Percentiles rank a stretch among this genome's conserved stretches.
These are phyloP conservation scores for Pyrus communis DNA, from an alignment of 306 rosid species.

Conservation along the genomic window DNA sequence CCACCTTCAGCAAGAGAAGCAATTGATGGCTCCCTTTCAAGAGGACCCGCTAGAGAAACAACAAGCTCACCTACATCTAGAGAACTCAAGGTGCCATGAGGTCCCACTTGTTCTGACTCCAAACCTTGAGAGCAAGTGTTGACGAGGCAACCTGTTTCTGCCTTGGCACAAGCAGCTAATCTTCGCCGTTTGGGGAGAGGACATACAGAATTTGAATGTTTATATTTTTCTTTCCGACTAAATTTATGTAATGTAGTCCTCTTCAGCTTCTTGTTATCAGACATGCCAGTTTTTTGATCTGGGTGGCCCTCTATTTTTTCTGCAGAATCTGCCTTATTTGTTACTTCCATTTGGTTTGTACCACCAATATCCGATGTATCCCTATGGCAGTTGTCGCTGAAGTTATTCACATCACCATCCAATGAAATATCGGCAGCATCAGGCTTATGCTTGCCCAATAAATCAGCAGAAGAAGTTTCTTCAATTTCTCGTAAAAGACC, in stretches of 20 bases:
- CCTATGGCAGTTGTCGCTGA: constrained; percentile 11
- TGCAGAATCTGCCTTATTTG: constrained; percentile 20
- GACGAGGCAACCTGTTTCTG: constrained; percentile 27
- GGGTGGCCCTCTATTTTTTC: constrained; percentile 21
- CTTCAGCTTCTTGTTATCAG: constrained; percentile 30
- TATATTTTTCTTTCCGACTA: constrained; percentile 36
- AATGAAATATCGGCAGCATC: constrained; percentile 15
- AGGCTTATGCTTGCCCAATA: constrained; percentile 9
- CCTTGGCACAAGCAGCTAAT: constrained; percentile 49
- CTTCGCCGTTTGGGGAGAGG: constrained; percentile 52
- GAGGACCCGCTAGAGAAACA: constrained; percentile 21
- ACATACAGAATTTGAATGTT: constrained; percentile 36
- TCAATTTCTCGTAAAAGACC: constrained; percentile 28
- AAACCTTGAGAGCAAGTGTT: constrained; percentile 32
- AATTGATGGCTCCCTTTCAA: constrained; percentile 19
- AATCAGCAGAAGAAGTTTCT: constrained; percentile 7
- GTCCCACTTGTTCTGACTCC: constrained; percentile 14
- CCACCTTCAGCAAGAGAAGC: constrained; percentile 25
- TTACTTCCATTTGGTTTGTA: constrained; percentile 16
- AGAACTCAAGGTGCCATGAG: constrained; percentile 18
- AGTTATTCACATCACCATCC: constrained; percentile 25
- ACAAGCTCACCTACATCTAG: constrained; percentile 27
- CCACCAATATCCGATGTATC: constrained; percentile 6
- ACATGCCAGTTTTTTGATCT: constrained; percentile 16
- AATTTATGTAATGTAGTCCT: constrained; percentile 30